Conservation (phyloP, 495 filamentous ascomycete species). For the Lepraria neglecta region DNA sequence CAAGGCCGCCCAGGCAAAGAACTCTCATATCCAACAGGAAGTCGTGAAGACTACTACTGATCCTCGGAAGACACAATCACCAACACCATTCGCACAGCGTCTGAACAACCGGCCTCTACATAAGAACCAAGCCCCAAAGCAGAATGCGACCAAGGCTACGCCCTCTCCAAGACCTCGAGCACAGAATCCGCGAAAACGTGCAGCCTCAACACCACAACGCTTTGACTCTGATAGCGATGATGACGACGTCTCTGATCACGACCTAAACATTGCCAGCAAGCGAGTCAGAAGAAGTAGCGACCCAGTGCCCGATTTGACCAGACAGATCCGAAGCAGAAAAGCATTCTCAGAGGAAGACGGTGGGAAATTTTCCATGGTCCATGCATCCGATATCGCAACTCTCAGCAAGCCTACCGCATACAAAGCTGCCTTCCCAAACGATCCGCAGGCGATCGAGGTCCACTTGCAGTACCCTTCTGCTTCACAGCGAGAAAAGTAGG, state of each 20-base stretch:
- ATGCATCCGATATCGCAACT: slow-evolving; percentile 62
- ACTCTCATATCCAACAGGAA: slow-evolving; percentile 45
- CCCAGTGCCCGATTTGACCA: slow-evolving; percentile 49
- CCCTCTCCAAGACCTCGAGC: slow-evolving; percentile 35
- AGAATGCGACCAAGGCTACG: slow-evolving; percentile 31
- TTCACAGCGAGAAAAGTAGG: slow-evolving; percentile 60
- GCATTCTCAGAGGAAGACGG: slow-evolving; percentile 52
- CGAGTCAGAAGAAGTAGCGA: slow-evolving; percentile 40
- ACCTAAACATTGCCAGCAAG: slow-evolving; percentile 44
- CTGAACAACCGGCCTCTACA: slow-evolving; percentile 4
- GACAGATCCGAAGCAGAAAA: slow-evolving; percentile 54
- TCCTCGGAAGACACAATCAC: slow-evolving; percentile 27
- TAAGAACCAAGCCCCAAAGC: slow-evolving; percentile 32
- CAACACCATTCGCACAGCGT: slow-evolving; percentile 10
- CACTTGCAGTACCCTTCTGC: slow-evolving; percentile 67
- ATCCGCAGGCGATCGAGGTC: slow-evolving; percentile 48
- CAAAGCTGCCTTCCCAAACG: slow-evolving; percentile 39
- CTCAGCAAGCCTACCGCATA: slow-evolving; percentile 41
- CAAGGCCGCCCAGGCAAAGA: slow-evolving; percentile 46
- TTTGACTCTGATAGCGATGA: slow-evolving; percentile 46
- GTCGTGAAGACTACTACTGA: slow-evolving; percentile 37
- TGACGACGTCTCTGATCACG: slow-evolving; percentile 38
- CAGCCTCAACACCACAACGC: slow-evolving; percentile 41
- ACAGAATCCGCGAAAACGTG: slow-evolving; percentile 39
- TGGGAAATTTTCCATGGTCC: slow-evolving; percentile 51